These are phyloP conservation scores for Elsinoe batatas DNA, from an alignment of 2,329 filamentous ascomycete species.

Conservation along the genomic window DNA sequence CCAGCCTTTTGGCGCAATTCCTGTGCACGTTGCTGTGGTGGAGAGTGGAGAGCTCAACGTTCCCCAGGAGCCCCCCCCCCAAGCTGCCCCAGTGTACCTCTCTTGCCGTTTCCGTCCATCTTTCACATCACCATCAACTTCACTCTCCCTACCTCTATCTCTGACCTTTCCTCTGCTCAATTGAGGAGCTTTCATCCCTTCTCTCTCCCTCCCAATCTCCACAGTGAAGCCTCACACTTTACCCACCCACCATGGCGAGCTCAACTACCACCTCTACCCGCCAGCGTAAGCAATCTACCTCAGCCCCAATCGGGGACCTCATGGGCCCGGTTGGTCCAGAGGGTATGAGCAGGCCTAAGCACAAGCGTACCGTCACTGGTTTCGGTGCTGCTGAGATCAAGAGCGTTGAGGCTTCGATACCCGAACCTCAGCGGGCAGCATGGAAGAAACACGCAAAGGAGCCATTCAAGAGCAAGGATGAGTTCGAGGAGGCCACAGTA, in stretches of 20 bases:
- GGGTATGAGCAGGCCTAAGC: constrained; percentile 82
- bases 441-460: constrained; percentile 51
- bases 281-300: constrained; percentile 71
- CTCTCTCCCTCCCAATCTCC: background rate
- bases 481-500: constrained; percentile 56
- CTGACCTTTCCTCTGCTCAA: constrained; percentile 8
- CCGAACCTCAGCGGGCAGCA: constrained; percentile 74
- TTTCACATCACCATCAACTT: background rate
- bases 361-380: constrained; percentile 93
- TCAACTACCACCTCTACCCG: constrained; percentile 37
- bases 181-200: constrained; percentile 2
- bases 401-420: constrained; percentile 80
- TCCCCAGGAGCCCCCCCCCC: background rate
- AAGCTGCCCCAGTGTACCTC: constrained; percentile 5
- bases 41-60: constrained; percentile 7
- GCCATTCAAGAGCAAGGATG: constrained; percentile 63
- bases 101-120: constrained; percentile 5
- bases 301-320: constrained; percentile 77
- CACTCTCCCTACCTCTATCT: background rate
- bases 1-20: constrained; percentile 1
- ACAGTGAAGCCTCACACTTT: background rate
- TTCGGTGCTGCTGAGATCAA: constrained; percentile 90
- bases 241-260: constrained; percentile 18
- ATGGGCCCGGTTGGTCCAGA: constrained; percentile 71
- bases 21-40: background rate